Conservation (phyloP, 345 rosid species). For the Camelina laxa region DNA sequence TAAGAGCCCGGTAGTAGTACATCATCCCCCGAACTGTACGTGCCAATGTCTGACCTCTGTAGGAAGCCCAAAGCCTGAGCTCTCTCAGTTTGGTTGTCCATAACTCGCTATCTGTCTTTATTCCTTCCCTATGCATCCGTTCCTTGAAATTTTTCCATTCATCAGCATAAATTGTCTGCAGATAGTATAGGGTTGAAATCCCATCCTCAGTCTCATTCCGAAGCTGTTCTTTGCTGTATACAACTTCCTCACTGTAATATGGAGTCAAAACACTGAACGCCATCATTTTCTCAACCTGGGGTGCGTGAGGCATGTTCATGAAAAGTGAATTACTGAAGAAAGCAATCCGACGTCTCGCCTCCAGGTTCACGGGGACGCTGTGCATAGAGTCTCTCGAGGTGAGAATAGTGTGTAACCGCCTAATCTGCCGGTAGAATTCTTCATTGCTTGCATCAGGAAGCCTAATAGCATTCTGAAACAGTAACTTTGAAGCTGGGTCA, state of each 20-base stretch:
- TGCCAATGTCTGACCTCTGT: conserved; percentile 94
- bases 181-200: conserved; percentile 80
- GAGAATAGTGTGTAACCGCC: conserved; percentile 88
- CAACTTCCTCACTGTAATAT: conserved; percentile 87
- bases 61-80: conserved; percentile 96
- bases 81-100: conserved; percentile 83
- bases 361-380: conserved; percentile 77
- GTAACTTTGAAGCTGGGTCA: conserved; percentile 71
- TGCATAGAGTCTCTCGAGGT: conserved; percentile 94
- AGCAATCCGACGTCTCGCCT: conserved; percentile 95
- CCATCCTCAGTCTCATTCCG: conserved; percentile 95
- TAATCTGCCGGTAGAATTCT: conserved; percentile 78
- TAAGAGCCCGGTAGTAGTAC: conserved; percentile 96
- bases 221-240: conserved; percentile 88
- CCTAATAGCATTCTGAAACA: conserved; percentile 79
- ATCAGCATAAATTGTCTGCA: conserved; percentile 91
- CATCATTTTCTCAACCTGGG: conserved; percentile 99
- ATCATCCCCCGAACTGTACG: conserved; percentile 99
- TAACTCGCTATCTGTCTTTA: conserved; percentile 68
- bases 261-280: conserved; percentile 96
- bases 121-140: conserved; percentile 90
- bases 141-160: conserved; percentile 95
- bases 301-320: conserved; percentile 99
- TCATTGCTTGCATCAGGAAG: conserved; percentile 73
- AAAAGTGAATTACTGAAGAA: conserved; percentile 96